Evolutionary conservation across 768 basidiomycete genomes (phyloP).

Genomic region (Termitomyces sp.): DNA sequence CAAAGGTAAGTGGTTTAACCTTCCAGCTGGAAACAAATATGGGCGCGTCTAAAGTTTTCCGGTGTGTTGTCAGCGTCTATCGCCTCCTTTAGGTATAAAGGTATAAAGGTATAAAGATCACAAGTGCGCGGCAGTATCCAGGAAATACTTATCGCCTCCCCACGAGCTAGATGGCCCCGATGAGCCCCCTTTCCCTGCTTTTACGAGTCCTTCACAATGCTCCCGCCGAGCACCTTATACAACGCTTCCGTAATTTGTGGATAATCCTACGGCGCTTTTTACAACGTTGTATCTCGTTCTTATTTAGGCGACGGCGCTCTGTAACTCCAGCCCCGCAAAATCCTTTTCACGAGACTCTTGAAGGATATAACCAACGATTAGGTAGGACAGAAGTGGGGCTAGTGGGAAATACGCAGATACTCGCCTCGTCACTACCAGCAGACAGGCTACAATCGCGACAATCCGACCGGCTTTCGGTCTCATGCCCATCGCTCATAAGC

Average conservation of each 20-base stretch:
- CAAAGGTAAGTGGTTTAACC: no score
- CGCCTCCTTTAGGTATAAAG: background rate
- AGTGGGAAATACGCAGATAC: background rate
- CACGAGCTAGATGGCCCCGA: background rate
- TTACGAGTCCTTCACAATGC: background rate
- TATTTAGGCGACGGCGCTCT: background rate
- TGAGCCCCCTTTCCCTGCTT: background rate
- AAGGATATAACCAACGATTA: background rate
- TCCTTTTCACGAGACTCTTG: background rate
- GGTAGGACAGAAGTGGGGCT: background rate
- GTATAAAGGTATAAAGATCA: background rate
- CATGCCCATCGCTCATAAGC: background rate
- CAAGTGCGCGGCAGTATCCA: background rate
- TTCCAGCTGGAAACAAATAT: no score
- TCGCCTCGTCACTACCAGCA: background rate
- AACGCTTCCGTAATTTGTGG: slow-evolving; percentile 1
- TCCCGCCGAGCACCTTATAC: background rate
- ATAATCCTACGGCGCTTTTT: background rate
- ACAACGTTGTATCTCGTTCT: background rate
- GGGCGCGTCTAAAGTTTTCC: background rate
- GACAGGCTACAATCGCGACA: background rate
- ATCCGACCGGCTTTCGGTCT: background rate
- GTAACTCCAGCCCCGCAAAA: background rate
- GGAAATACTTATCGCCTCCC: background rate
- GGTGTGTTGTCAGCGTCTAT: background rate